Evolutionary conservation across 2,329 filamentous ascomycete species (phyloP).

Genomic region (Raffaelea arxii): DNA sequence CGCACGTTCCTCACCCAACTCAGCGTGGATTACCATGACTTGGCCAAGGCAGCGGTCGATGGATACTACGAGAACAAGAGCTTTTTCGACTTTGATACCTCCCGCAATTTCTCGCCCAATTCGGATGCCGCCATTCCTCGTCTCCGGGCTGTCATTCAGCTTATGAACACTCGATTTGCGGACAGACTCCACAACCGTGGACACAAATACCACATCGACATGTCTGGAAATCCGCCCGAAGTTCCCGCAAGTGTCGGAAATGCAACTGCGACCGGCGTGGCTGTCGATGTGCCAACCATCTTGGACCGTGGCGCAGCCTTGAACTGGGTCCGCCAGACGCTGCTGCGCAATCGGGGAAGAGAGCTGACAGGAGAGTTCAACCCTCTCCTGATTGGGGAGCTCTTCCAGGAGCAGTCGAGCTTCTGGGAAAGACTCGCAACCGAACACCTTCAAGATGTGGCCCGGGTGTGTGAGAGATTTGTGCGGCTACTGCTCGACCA

Average conservation of each 20-base stretch:
- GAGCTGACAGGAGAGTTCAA: slow-evolving; percentile 24
- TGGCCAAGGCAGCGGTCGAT: slow-evolving; percentile 17
- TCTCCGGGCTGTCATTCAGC: slow-evolving; percentile 45
- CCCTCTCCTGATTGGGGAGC: slow-evolving; percentile 20
- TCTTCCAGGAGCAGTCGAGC: slow-evolving; percentile 21
- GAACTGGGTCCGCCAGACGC: slow-evolving; percentile 14
- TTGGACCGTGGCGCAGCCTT: too few relatives aligned
- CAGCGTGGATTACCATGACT: slow-evolving; percentile 15
- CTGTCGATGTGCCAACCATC: neutral
- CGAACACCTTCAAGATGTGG: too few relatives aligned
- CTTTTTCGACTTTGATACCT: slow-evolving; percentile 10
- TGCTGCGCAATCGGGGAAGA: slow-evolving; percentile 18
- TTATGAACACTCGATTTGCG: slow-evolving; percentile 36
- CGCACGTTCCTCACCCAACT: slow-evolving; percentile 18
- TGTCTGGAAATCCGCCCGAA: too few relatives aligned
- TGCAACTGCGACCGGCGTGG: neutral
- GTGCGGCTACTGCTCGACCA: too few relatives aligned
- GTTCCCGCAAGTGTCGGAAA: neutral
- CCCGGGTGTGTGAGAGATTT: too few relatives aligned
- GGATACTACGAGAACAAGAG: slow-evolving; percentile 17
- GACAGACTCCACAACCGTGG: slow-evolving; percentile 28
- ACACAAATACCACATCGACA: slow-evolving; percentile 8
- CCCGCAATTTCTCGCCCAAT: too few relatives aligned
- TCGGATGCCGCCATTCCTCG: too few relatives aligned
- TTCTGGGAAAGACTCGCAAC: too few relatives aligned